Conservation (phyloP, 192 early-diverging fungal genomes). For the Backusella circina region DNA sequence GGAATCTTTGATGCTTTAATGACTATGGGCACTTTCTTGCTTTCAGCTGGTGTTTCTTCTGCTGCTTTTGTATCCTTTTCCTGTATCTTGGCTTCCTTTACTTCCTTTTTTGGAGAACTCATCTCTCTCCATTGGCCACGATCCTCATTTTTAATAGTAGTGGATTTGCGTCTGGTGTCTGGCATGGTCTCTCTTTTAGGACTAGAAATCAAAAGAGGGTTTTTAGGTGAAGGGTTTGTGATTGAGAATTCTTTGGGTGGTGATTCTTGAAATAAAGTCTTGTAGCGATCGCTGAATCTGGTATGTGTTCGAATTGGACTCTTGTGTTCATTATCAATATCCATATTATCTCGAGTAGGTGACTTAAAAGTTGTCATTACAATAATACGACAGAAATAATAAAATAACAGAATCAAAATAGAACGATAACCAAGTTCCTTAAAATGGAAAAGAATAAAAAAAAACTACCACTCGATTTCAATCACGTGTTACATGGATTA, state of each 20-base stretch:
- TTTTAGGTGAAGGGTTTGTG: neutral
- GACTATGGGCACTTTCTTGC: neutral
- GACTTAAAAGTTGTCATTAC: neutral
- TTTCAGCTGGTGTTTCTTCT: neutral
- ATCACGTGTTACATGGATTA: no score
- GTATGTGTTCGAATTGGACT: neutral
- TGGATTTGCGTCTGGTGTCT: neutral
- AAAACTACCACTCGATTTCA: no score
- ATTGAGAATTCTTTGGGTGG: neutral
- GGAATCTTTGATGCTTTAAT: neutral
- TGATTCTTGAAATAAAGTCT: neutral
- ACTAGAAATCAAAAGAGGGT: neutral
- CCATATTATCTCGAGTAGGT: neutral
- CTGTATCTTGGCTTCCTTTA: neutral
- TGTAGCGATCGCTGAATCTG: neutral
- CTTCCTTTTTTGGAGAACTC: neutral
- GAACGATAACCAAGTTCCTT: no score
- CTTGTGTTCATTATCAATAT: neutral
- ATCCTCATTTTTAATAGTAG: constrained; percentile 6
- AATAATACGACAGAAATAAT: neutral
- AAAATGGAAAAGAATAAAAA: neutral
- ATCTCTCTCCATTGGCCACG: constrained; percentile 6
- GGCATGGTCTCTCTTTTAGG: neutral
- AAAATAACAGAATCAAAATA: neutral
- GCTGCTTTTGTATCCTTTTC: neutral